phyloP scores from a whole-genome alignment of 441 rosid species.

The Breynia disticha region DNA sequence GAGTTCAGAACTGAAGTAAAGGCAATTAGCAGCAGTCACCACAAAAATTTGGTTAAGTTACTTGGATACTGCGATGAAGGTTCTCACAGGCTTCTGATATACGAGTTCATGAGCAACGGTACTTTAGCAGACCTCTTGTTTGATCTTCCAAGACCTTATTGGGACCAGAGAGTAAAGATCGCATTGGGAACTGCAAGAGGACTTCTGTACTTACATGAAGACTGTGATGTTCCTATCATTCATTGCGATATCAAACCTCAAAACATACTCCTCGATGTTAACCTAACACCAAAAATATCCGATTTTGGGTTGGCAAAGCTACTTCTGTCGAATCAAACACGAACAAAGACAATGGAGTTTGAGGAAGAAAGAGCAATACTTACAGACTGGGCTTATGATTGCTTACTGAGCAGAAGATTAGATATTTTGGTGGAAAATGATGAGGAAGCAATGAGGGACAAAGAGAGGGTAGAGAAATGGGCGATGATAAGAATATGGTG shows the following conservation, averaged over 20 bases:
- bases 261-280: neutral
- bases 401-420: neutral
- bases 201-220: neutral
- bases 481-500: neutral
- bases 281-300: neutral
- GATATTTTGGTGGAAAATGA: neutral
- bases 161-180: neutral
- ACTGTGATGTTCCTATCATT: neutral
- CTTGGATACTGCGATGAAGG: slow-evolving; percentile 3
- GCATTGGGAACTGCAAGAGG: neutral
- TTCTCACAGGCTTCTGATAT: neutral
- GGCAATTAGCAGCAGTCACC: neutral
- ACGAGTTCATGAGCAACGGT: slow-evolving; percentile 5
- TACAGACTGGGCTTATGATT: neutral
- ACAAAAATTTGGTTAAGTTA: neutral
- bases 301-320: neutral
- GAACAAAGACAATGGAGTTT: neutral
- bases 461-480: neutral
- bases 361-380: neutral
- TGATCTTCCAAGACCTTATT: neutral
- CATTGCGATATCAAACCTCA: slow-evolving; percentile 1
- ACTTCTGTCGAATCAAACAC: neutral
- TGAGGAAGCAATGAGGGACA: slow-evolving; percentile 1
- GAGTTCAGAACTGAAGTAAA: slow-evolving; percentile 5
- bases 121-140: neutral